These are phyloP conservation scores for Phytophthora europaea DNA, from an alignment of 352 stramenopile genomes.

Conservation along the genomic window DNA sequence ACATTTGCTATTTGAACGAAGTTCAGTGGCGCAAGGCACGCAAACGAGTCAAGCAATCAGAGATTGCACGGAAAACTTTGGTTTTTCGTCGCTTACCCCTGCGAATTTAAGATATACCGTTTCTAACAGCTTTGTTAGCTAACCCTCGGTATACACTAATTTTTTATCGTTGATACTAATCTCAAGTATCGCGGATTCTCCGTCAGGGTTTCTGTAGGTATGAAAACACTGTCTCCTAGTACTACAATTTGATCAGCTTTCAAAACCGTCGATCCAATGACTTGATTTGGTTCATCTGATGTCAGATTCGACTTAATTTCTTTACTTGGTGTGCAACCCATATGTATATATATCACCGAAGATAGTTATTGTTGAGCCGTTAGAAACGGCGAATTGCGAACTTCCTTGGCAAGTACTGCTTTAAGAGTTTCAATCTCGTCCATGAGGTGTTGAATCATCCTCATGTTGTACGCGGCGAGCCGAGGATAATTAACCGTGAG, in stretches of 20 bases:
- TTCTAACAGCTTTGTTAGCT: background rate
- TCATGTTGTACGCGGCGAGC: constrained; percentile 17
- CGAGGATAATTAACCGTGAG: constrained; percentile 20
- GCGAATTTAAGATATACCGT: constrained; percentile 2
- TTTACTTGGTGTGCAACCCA: constrained; percentile 13
- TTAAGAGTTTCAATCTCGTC: background rate
- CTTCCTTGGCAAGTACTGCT: background rate
- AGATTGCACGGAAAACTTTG: no score
- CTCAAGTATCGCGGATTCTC: constrained; percentile 6
- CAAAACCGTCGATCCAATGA: constrained; percentile 4
- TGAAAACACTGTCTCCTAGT: constrained; percentile 5
- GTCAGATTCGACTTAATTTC: background rate
- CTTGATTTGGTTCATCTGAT: constrained; percentile 5
- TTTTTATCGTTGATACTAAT: constrained; percentile 15
- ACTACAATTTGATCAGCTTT: constrained; percentile 6
- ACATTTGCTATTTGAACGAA: no score
- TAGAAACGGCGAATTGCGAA: no score
- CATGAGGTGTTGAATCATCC: constrained; percentile 20
- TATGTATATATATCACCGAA: background rate
- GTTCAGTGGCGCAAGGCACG: no score
- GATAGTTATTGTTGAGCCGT: no score
- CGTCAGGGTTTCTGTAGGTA: background rate
- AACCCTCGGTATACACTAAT: constrained; percentile 1
- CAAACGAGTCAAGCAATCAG: no score
- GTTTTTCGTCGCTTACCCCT: no score